Evolutionary conservation across 768 basidiomycete species (phyloP).

Genomic region (Podaxis sp.): DNA sequence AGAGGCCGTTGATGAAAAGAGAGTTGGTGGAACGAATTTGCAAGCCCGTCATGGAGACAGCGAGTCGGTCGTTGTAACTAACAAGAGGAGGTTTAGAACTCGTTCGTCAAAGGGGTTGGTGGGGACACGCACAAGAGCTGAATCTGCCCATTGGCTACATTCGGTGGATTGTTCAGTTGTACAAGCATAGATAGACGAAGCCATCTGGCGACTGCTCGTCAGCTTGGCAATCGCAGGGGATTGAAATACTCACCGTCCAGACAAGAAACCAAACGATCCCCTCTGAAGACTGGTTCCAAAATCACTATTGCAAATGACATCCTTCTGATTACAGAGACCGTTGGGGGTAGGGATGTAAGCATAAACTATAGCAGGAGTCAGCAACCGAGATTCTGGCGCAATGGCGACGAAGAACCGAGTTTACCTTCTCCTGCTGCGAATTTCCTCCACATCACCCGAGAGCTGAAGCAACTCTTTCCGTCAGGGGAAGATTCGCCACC

Average conservation of each 20-base stretch:
- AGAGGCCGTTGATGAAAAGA: constrained; percentile 63
- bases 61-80: constrained; percentile 69
- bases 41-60: constrained; percentile 54
- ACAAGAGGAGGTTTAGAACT: neutral
- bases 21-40: constrained; percentile 54
- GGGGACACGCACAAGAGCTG: constrained; percentile 53
- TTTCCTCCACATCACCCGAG: constrained; percentile 73
- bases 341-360: constrained; percentile 71
- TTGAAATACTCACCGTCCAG: constrained; percentile 51
- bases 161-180: constrained; percentile 67
- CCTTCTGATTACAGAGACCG: constrained; percentile 48
- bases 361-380: constrained; percentile 48
- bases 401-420: constrained; percentile 15
- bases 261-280: constrained; percentile 56
- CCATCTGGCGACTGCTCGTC: constrained; percentile 43
- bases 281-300: constrained; percentile 76
- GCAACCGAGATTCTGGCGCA: neutral
- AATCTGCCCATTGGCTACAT: constrained; percentile 71
- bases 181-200: constrained; percentile 68
- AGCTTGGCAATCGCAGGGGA: constrained; percentile 7
- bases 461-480: constrained; percentile 68
- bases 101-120: neutral
- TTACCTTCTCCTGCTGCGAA: constrained; percentile 65
- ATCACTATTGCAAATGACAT: constrained; percentile 64
- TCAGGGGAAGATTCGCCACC: constrained; percentile 56